Base-by-base conservation (phyloP, 1,139 yeast genomes). In the Wickerhamiella infanticola region DNA sequence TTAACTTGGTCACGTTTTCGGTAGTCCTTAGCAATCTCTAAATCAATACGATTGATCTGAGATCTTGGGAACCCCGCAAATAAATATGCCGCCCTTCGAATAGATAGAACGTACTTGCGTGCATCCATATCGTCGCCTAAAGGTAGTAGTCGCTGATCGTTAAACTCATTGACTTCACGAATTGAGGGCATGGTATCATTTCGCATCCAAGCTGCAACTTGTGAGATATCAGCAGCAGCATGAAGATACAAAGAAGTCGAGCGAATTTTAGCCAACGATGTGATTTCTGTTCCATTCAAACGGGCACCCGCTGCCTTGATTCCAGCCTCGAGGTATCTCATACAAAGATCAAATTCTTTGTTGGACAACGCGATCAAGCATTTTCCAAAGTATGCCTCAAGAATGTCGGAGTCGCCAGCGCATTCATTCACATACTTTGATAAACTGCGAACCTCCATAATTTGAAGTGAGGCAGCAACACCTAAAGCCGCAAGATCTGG, bases 1-100 rank as follows among this genome's bases (percentile, higher is more conserved):
- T 84, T 93, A 24, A 80, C 66, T 49, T 90, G 72, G 24, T 76
- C 74, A 50, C 79, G 76, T 50, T 77, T 73, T 47, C 96, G 65
- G 3, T 94, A 80, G 40, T 81, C 67, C 41, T 71, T 69, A 0
- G 95, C 79, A 42, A 80, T 72, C 36, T 69, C 65, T 25, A 84
- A 66, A 64, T 80, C 73, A 1, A 78, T 72, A 26, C 72, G 68
- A 4, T 69, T 68, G n/a, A 73, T 39, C 59, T 49, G 69, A 73
- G 1, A 55, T 56, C 5, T 61, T 37, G 9, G 53, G 48, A 62
- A 6, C 37, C 67, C 62, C 11, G 66, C 62, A 3, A 76, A 55
- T 23, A 68, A 62, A 47, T 74, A 70, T 4, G 78, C 77, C 1
- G 81, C 72, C 45, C 65, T 51, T 18, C 68, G 53, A 26, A 67